Base-by-base conservation (phyloP, 106 monocot genomes). In the Amphibolis antarctica region DNA sequence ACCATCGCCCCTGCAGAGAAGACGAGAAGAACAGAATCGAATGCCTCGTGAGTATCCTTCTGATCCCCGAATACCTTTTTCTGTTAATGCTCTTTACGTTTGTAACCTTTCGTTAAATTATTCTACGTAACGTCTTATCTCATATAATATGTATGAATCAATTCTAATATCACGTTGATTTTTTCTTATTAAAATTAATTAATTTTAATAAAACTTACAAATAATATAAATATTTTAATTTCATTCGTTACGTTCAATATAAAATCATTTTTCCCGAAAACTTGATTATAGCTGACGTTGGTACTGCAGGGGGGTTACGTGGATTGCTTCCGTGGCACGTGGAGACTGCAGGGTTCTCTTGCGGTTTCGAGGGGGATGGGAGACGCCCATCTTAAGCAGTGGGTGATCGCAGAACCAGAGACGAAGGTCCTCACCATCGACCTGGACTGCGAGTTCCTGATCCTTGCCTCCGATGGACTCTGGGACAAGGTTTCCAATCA, bases 321-420 rank as follows among this genome's bases (percentile, higher is more conserved):
- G 6, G 75, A 82, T 64, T 75, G 67, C 65, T 68, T 63, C 69
- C 70, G 76, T 62, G 96, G 86, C 0, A 61, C 73, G 19, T 84
- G 86, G 90, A 86, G 96, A 68, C 23, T 98, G 36, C 90, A 98
- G 59, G 90, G 90, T 1, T 81, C 76, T 44, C 75, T 98, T 0
- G 96, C 90, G 22, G 96, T 98, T 12, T 98, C 96, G 4, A 84
- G 96, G 54, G 84, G 74, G 28, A 86, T 98, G 50, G 96, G 96
- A 9, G 96, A 98, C 67, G 63, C 74, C 0, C 84, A 87, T 70
- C 66, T 90, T 6, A 98, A 98, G 60, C 77, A 86, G 78, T 90
- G 84, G 90, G 80, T 98, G 44, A 85, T 76, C n/a, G 70, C 90
- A 2, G 75, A 85, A 28, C 96, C 96, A 0, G 96, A 90, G 64